These are phyloP conservation scores for Trichoderma koningii DNA, from an alignment of 2,329 filamentous ascomycete genomes.

Conservation along the genomic window DNA sequence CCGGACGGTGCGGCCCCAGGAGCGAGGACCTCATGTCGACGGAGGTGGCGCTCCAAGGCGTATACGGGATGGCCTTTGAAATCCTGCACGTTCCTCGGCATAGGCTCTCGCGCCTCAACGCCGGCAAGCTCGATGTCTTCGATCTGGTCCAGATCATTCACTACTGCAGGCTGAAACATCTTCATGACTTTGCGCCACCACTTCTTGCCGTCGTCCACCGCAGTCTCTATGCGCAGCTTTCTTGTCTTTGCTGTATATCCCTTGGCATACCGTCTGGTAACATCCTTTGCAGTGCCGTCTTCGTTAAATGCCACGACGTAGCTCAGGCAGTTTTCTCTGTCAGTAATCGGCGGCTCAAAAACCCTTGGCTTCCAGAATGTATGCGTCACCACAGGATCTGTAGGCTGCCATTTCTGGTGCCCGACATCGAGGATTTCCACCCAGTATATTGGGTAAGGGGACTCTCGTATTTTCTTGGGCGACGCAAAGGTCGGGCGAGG, in stretches of 20 bases:
- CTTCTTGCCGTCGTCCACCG: slow-evolving; percentile 49
- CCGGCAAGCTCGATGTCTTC: slow-evolving; percentile 76
- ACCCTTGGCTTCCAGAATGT: slow-evolving; percentile 72
- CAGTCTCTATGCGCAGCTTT: slow-evolving; percentile 72
- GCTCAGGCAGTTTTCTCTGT: slow-evolving; percentile 72
- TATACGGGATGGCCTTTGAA: slow-evolving; percentile 85
- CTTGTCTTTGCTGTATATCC: slow-evolving; percentile 89
- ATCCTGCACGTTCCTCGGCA: slow-evolving; percentile 83
- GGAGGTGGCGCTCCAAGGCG: slow-evolving; percentile 82
- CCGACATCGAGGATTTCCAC: slow-evolving; percentile 86
- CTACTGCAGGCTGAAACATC: slow-evolving; percentile 46
- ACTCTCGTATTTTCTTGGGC: slow-evolving; percentile 61
- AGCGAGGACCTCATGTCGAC: slow-evolving; percentile 77
- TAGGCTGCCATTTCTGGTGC: slow-evolving; percentile 86
- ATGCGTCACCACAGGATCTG: slow-evolving; percentile 81
- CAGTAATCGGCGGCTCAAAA: slow-evolving; percentile 80
- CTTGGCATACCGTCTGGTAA: slow-evolving; percentile 85
- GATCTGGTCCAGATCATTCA: slow-evolving; percentile 73
- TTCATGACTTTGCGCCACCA: slow-evolving; percentile 60
- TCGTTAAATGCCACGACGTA: slow-evolving; percentile 87
- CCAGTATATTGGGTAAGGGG: slow-evolving; percentile 85
- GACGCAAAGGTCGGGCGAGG: slow-evolving; percentile 39
- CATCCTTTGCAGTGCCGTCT: slow-evolving; percentile 76
- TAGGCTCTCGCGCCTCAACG: slow-evolving; percentile 72
- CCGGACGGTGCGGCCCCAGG: slow-evolving; percentile 71